Evolutionary conservation across 2,329 filamentous ascomycete species (phyloP), one percentile per base, ranked within the genome.

Genomic region (Fusarium subtropicale): DNA sequence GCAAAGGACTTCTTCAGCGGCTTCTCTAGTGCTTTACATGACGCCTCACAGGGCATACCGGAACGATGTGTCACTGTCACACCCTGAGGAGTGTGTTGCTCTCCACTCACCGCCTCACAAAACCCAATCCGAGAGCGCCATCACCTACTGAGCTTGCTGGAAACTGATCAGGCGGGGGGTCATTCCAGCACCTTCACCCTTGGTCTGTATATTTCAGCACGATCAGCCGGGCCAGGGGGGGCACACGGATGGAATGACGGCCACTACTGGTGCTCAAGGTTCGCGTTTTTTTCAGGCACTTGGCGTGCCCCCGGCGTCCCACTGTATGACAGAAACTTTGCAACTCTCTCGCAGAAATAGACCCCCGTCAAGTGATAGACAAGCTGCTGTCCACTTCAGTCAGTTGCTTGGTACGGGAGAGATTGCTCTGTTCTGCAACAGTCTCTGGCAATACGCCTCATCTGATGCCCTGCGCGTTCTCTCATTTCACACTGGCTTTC

Each of bases 111-210:
- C 66, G 66, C 63, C 55, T 41, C 44, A 26, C 58, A 56, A 52
- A 66, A 53, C 65, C 72, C 72, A 74, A 75, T 75, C 56, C 61
- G 62, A 50, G 50, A 45, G 57, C 55, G 42, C 52, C 57, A 62
- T 72, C 62, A 56, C 55, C 57, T 60, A 48, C 63, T 60, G 44
- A 62, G 56, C 42, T 61, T 58, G 64, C 68, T 71, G 68, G 45
- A 46, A 53, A 45, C 39, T 54, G 56, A 34, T 34, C 48, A 62
- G 69, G 72, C 72, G 73, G 73, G 73, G 73, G 71, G 73, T 72
- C 73, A 75, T 74, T 75, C 73, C 64, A 69, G 71, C 68, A 70
- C 71, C 71, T 75, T 73, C 73, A 54, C 73, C 66, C 71, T 72
- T 62, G 68, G 41, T 62, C 64, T 71, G 73, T 75, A 75, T 54